Percentiles rank a stretch among this genome's conserved stretches.
Evolutionary conservation across 2,329 filamentous ascomycete species (phyloP).

Genomic region (Chaetomium strumarium): DNA sequence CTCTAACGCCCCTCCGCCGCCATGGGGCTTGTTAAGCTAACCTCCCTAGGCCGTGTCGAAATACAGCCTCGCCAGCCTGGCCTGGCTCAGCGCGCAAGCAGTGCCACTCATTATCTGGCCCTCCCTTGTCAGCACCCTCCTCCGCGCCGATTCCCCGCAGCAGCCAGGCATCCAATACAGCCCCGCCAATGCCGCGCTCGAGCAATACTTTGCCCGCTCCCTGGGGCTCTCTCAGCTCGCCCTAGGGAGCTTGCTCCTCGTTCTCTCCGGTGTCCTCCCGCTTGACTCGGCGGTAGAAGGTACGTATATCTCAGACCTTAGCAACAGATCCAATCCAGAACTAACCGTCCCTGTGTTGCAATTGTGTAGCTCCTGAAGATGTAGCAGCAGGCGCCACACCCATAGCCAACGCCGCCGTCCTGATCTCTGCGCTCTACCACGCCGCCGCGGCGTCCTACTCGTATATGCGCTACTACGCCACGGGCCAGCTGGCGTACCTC

Average conservation of each 20-base stretch:
- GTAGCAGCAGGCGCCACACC: conserved; percentile 38
- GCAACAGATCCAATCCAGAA: too few relatives aligned
- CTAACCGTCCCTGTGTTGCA: conserved; percentile 10
- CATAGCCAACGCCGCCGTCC: conserved; percentile 59
- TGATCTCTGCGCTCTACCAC: conserved; percentile 64
- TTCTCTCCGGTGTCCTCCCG: conserved; percentile 66
- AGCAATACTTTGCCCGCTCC: conserved; percentile 67
- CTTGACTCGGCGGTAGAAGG: conserved; percentile 46
- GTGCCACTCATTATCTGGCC: conserved; percentile 44
- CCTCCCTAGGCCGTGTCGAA: conserved; percentile 40
- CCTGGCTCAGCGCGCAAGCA: conserved; percentile 46
- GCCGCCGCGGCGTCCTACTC: conserved; percentile 55
- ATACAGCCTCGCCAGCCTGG: conserved; percentile 47
- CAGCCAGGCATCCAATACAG: not conserved
- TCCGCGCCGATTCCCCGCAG: conserved; percentile 23
- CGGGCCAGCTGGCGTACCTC: conserved; percentile 51
- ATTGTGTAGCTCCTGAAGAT: conserved; percentile 29
- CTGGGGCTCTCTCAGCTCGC: conserved; percentile 63
- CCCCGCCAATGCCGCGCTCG: conserved; percentile 43
- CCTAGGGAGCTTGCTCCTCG: conserved; percentile 56
- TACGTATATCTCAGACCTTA: conserved; percentile 23
- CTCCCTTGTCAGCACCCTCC: conserved; percentile 40
- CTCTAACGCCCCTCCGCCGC: not conserved
- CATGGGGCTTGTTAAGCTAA: not conserved
- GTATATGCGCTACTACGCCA: conserved; percentile 60